Evolutionary conservation across 805 yeast species (phyloP), one percentile per base, ranked within the genome.

Genomic region (Cyberlindnera lachancei): DNA sequence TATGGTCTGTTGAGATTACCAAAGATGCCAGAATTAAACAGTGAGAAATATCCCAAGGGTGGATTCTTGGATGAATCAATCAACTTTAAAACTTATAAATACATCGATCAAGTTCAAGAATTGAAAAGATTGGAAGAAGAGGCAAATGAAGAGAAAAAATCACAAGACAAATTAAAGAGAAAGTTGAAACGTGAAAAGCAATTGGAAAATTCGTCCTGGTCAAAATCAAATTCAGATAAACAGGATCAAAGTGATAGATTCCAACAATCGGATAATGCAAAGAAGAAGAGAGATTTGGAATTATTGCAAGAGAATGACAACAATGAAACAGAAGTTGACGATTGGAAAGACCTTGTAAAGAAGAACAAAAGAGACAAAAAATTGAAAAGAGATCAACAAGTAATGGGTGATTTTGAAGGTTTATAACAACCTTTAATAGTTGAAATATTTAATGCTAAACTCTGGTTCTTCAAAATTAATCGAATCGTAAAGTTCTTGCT

Each of bases 1-100:
- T 87, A 82, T 55, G 95, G 96, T 2, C 56, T 92, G 3, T 57
- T 84, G 26, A 67, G 96, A 44, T 59, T 90, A 37, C 99, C 99
- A 7, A 75, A 78, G 45, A 92, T 94, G 97, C 98, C 98, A 0
- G 99, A 92, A 52, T 59, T 75, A 20, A 69, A 78, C 15, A 63
- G 61, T 33, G 61, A 77, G 3, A 44, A 59, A 23, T 59, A 76
- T 47, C 83, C 87, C 0, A 73, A 50, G 20, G 78, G 75, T 40
- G 96, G 96, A 1, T 85, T 88, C 86, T 57, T 84, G 22, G 68
- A 77, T 2, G 67, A 60, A 14, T 64, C 63, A 3, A 64, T 87
- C 14, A 62, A 55, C 2, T 42, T 42, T 32, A 36, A 35, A 16
- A 17, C 22, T 3, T 85, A 71, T 52, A 59, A 67, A 8, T 90